These are phyloP conservation scores for Dictyostelium discoideum DNA, from an alignment of 78 protist species.

Conservation along the genomic window dicty_2.7 NC_007090.3:803001-803500, in stretches of 20 bases:
- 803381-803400: neutral
- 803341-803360: neutral
- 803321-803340: neutral
- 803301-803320: neutral
- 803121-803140: neutral
- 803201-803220: neutral
- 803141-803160: neutral
- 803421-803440: neutral
- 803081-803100: neutral
- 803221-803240: neutral
- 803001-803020: no score
- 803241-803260: neutral
- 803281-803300: neutral
- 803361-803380: neutral
- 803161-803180: neutral
- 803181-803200: neutral
- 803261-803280: neutral
- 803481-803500: no score
- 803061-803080: neutral
- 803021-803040: no score
- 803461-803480: no score
- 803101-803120: neutral
- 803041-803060: neutral
- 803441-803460: neutral
- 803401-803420: neutral